Evolutionary conservation across 2,329 filamentous ascomycete species (phyloP), one percentile per base, ranked within the genome.

Genomic region (Exutisphaerella laricina): DNA sequence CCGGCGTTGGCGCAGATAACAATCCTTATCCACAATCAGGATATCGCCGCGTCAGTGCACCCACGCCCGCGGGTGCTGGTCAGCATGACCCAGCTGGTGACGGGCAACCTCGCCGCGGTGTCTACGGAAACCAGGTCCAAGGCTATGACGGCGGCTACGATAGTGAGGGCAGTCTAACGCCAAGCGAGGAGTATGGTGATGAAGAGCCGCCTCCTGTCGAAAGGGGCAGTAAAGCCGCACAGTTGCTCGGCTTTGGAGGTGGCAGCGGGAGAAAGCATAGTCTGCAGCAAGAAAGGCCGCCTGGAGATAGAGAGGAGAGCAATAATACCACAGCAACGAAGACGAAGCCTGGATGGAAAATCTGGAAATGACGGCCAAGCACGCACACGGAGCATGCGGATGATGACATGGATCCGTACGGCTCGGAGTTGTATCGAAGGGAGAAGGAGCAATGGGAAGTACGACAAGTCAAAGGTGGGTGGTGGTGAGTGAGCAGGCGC

Each of bases 371-470:
- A 43, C 36, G 29, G 12, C n/a, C 3, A n/a, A 9, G 5, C 14
- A 10, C 16, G 18, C 23, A 13, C 7, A 10, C 3, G 18, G 6
- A 20, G 18, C 10, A 23, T 16, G n/a, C 13, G 7, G 13, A 17
- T 13, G 12, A 4, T 14, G 33, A 8, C 8, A 2, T 23, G 3
- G 33, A 16, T 35, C 9, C 12, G 5, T 5, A 22, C 14, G 31
- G 4, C 7, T 33, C 8, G 41, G 53, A 63, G 22, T 35, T 66
- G 17, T 75, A 75, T 52, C 67, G 58, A 5, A 48, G 37, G 38
- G 57, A 56, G 1, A 74, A 74, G 57, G 2, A 67, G 66, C 47
- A 51, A 48, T 4, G 55, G 66, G 17, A 54, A 55, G 34, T 20
- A n/a, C 12, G n/a, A 16, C 25, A 39, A 12, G 25, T 29, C 13